A percentile compares a stretch with the other conserved stretches of the same genome.
phyloP scores from a whole-genome alignment of 2,329 filamentous ascomycete genomes.

The Diaporthe eres region DNA sequence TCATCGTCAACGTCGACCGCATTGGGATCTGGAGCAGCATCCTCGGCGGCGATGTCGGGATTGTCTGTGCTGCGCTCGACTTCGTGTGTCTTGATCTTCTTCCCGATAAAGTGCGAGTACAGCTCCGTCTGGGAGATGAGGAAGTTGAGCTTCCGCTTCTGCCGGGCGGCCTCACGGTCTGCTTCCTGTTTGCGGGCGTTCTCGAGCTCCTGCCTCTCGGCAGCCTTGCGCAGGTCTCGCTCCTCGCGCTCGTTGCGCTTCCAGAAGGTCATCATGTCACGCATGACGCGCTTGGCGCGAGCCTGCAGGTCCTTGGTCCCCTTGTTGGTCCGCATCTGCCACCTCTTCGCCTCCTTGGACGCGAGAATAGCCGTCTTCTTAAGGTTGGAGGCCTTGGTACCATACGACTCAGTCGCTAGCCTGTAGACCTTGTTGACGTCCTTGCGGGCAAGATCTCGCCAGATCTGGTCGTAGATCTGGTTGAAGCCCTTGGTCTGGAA shows the following conservation, averaged over 20 bases:
- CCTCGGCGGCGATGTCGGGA: conserved; percentile 74
- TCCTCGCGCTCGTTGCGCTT: conserved; percentile 99
- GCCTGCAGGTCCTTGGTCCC: conserved; percentile 98
- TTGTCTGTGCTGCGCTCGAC: conserved; percentile 92
- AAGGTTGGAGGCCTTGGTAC: conserved; percentile 92
- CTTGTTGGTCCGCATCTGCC: conserved; percentile 98
- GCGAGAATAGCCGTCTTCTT: conserved; percentile 98
- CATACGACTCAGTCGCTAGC: conserved; percentile 86
- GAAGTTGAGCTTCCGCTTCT: conserved; percentile 99
- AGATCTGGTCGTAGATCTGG: conserved; percentile 97
- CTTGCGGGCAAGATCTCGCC: conserved; percentile 93
- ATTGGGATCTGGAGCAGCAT: conserved; percentile 56
- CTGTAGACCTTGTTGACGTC: conserved; percentile 94
- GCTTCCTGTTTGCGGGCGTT: conserved; percentile 97
- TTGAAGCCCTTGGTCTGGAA: conserved; percentile 95
- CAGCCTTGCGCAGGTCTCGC: conserved; percentile 91
- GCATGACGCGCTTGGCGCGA: conserved; percentile 96
- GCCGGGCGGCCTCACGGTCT: conserved; percentile 95
- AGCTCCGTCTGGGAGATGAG: conserved; percentile 98
- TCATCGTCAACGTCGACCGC: conserved; percentile 65
- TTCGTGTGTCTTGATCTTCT: conserved; percentile 98
- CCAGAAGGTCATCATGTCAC: conserved; percentile 99
- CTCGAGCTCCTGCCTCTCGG: conserved; percentile 95
- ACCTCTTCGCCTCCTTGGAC: conserved; percentile 96
- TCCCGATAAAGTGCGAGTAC: conserved; percentile 99